phyloP scores from a whole-genome alignment of 2,329 filamentous ascomycete genomes.

The Exserohilum turcica region DNA sequence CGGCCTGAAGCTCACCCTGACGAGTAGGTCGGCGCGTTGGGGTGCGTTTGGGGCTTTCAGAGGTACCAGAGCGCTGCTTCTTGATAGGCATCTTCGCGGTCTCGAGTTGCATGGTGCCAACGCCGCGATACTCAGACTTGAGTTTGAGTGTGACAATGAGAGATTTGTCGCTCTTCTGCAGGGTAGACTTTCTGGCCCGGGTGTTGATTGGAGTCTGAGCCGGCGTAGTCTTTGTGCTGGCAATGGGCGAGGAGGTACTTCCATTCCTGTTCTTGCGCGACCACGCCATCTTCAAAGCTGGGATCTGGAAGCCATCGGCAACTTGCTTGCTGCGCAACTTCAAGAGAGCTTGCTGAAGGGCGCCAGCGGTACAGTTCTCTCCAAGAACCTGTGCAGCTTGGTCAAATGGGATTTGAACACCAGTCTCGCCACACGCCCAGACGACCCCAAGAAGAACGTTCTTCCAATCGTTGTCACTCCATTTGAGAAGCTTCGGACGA shows the following conservation, averaged over 20 bases:
- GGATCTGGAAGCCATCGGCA: constrained; percentile 28
- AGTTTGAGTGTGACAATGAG: constrained; percentile 19
- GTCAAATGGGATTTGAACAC: constrained; percentile 38
- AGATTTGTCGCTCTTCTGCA: constrained; percentile 12
- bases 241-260: constrained; percentile 4
- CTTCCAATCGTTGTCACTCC: constrained; percentile 39
- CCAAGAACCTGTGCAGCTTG: constrained; percentile 35
- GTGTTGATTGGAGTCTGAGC: background rate
- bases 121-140: background rate
- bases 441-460: constrained; percentile 36
- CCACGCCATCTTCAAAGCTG: constrained; percentile 32
- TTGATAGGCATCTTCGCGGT: background rate
- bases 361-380: constrained; percentile 30
- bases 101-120: constrained; percentile 1
- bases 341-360: constrained; percentile 43
- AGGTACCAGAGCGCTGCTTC: background rate
- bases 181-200: constrained; percentile 13
- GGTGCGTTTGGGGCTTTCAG: too few species aligned
- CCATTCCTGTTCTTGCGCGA: constrained; percentile 21
- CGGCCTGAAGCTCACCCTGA: background rate
- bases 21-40: background rate
- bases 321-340: constrained; percentile 34
- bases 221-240: constrained; percentile 14
- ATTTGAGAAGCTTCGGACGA: constrained; percentile 36
- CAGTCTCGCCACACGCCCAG: constrained; percentile 37